A percentile compares a stretch with the other conserved stretches of the same genome.
These are phyloP conservation scores for Dioscorea cayenensis DNA, from an alignment of 116 monocot species.

Conservation along the genomic window DNA sequence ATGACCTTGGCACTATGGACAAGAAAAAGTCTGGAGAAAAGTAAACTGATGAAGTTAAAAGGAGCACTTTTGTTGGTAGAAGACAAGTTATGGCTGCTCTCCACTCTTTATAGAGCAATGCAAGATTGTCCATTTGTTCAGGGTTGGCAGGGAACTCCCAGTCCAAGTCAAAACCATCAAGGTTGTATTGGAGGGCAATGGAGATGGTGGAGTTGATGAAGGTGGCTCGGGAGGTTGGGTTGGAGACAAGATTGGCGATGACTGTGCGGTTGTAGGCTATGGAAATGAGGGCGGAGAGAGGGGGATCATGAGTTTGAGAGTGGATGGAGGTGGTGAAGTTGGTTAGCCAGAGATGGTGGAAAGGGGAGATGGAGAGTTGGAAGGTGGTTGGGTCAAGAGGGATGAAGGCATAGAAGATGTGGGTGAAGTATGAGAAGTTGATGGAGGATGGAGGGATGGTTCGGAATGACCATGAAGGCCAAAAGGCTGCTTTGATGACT, in stretches of 20 bases:
- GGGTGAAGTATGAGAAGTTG: constrained; percentile 35
- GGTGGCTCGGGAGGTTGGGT: constrained; percentile 6
- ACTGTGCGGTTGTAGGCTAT: too few species aligned
- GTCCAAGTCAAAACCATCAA: constrained; percentile 46
- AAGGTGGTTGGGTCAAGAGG: constrained; percentile 9
- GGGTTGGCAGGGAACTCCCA: background rate
- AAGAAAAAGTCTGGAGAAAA: constrained; percentile 22
- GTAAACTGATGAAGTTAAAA: constrained; percentile 56
- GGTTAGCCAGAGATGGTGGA: constrained; percentile 3
- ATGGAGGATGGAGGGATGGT: constrained; percentile 19
- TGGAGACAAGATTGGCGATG: background rate
- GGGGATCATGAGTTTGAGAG: background rate
- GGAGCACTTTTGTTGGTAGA: constrained; percentile 8
- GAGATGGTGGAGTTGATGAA: constrained; percentile 37
- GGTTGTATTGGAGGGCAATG: constrained; percentile 17
- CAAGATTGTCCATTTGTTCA: background rate
- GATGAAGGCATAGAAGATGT: constrained; percentile 30
- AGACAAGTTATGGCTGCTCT: background rate
- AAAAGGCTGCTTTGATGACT: background rate
- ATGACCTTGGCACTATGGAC: constrained; percentile 3
- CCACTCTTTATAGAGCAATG: background rate
- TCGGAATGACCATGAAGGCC: background rate
- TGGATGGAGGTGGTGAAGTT: constrained; percentile 11
- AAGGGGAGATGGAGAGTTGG: constrained; percentile 7
- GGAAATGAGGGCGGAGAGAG: constrained; percentile 8